Base-by-base conservation (phyloP, 306 rosid species). In the Potentilla sterilis region DNA sequence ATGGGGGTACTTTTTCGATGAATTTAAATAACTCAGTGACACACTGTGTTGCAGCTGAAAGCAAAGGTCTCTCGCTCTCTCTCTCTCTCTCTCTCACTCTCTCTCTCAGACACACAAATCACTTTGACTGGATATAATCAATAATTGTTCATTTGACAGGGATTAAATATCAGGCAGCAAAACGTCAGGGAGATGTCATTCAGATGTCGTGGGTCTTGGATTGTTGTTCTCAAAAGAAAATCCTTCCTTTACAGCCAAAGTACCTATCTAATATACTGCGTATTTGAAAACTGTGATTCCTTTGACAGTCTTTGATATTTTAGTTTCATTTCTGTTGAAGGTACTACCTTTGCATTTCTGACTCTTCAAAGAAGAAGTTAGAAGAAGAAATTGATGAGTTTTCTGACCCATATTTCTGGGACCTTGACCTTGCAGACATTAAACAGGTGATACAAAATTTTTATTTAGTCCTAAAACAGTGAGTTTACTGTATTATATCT, bases 1-100 rank as follows among this genome's bases (percentile, higher is more conserved):
- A 90, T 85, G 98, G 98, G 75, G 98, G 98, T 76, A 80, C 87
- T 71, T 92, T 94, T 90, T 94, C 98, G 0, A 94, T 94, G 98
- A 94, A 94, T 79, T 77, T 92, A 81, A 94, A 90, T 78, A 89
- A 83, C 47, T 87, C 95, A 24, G 98, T 94, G 77, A 92, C 95
- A 22, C 97, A 94, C 83, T 82, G 92, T 80, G 81, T 92, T 85
- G 96, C 97, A 57, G 95, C 96, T 70, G 93, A 90, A 80, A 86
- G 84, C 96, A 94, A 87, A 49, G 98, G 98, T 94, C 70, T 79
- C 75, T 85, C 83, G 75, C 76, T 85, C 81, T 32, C 85, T 51
- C 34, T 18, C 9, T 28, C 67, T 44, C 37, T 48, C 28, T 16
- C 9, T 28, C 66, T 44, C 37, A 7, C 66, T 18, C 34, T 14